Conservation (phyloP, 2,329 filamentous ascomycete genomes). For the Fusarium chlamydosporum region DNA sequence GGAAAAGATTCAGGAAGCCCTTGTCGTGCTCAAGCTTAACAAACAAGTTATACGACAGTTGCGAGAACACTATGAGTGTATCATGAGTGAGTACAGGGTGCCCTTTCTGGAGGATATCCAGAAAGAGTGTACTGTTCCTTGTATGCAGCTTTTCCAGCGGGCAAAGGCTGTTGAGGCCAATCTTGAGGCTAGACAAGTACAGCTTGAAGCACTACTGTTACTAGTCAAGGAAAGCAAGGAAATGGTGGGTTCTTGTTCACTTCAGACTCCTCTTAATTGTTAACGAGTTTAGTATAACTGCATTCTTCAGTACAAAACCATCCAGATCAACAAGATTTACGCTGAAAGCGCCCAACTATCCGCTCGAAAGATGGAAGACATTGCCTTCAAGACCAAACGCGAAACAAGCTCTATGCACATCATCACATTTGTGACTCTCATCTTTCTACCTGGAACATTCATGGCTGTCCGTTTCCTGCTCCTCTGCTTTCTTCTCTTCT, state of each 20-base stretch:
- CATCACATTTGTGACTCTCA: conserved; percentile 35
- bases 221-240: conserved; percentile 30
- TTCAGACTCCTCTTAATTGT: no score
- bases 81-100: conserved; percentile 15
- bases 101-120: conserved; percentile 11
- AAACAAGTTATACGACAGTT: conserved; percentile 27
- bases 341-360: conserved; percentile 30
- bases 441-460: conserved; percentile 38
- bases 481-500: neutral
- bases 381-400: conserved; percentile 37
- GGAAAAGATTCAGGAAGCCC: conserved; percentile 27
- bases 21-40: conserved; percentile 34
- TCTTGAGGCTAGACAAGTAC: conserved; percentile 12
- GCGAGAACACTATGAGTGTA: conserved; percentile 26
- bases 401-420: conserved; percentile 42
- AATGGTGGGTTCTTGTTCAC: conserved; percentile 4
- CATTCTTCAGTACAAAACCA: conserved; percentile 31
- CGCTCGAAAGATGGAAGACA: conserved; percentile 34
- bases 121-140: neutral
- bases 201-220: conserved; percentile 18
- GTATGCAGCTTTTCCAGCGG: neutral
- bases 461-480: conserved; percentile 28
- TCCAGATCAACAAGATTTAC: conserved; percentile 33
- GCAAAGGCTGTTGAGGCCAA: conserved; percentile 13
- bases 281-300: conserved; percentile 22